Evolutionary conservation across 108 stramenopile genomes (phyloP), one percentile per base, ranked within the genome.

Genomic region (Mayamaea pseudoterrestris): DNA sequence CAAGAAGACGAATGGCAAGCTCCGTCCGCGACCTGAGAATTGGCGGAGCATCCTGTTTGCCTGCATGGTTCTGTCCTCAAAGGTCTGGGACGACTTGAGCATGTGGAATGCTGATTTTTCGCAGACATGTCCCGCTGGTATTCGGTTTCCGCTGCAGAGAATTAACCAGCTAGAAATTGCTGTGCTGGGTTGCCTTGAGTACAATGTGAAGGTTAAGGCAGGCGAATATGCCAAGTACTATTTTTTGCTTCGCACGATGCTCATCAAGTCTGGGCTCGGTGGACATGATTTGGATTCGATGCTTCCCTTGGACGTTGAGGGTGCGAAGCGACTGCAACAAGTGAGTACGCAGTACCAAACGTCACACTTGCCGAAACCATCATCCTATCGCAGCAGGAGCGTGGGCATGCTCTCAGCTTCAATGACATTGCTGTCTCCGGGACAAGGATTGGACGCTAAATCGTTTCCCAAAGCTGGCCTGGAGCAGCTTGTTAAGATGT

Each of bases 161-260:
- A 89, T 95, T 48, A 98, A 98, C 60, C 59, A 91, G 56, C 65
- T 96, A 54, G 97, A 98, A 58, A 44, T 88, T 5, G 76, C 76
- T 11, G 47, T 90, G 20, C 58, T 93, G 23, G 64, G 61, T 35
- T 55, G 65, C 11, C 50, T 86, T 17, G 57, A 85, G 28, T 97
- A 83, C 63, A 71, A 88, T 58, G 93, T 94, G 31, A 87, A 77
- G 61, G 94, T 97, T 4, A 52, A 65, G 8, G 90, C 93, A 11
- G 66, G 68, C 37, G 94, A 95, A 57, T 97, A 95, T 53, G 93
- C 94, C 35, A 95, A 97, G 62, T 97, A 97, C 55, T 95, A 97
- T 65, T 97, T 95, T 51, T 75, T 94, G 54, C 70, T 97, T 31
- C 73, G 90, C 12, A 64, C 69, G 14, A 86, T 93, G 86, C 54